phyloP scores from a whole-genome alignment of 305 asterid species.

The Lippia alba region DNA sequence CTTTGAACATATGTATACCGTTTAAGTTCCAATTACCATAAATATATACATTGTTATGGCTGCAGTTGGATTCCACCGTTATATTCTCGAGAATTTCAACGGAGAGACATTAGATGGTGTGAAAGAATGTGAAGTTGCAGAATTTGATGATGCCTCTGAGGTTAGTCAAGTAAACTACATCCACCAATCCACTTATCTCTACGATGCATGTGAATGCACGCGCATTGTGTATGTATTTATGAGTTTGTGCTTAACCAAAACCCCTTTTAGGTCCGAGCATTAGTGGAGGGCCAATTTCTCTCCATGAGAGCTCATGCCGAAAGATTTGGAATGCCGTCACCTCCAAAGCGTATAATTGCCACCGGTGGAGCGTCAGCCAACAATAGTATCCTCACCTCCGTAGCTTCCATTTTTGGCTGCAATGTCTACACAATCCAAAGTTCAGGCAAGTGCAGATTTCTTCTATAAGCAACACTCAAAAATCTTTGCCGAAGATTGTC shows the following conservation, averaged over 20 bases:
- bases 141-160: constrained; percentile 79
- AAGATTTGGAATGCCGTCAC: constrained; percentile 83
- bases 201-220: too few species aligned
- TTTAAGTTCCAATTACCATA: background rate
- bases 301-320: constrained; percentile 89
- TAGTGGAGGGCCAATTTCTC: constrained; percentile 83
- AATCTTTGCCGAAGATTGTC: too few species aligned
- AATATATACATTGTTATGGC: constrained; percentile 2
- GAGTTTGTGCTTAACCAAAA: constrained; percentile 1
- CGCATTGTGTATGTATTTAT: too few species aligned
- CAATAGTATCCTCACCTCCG: constrained; percentile 48
- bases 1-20: too few species aligned
- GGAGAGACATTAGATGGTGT: constrained; percentile 58
- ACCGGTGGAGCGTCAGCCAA: constrained; percentile 93
- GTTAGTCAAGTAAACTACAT: constrained; percentile 35
- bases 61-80: constrained; percentile 81
- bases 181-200: too few species aligned
- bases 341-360: constrained; percentile 83
- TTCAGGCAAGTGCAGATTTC: constrained; percentile 54
- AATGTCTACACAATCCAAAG: constrained; percentile 68
- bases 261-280: constrained; percentile 67
- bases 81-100: constrained; percentile 60
- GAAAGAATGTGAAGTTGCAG: constrained; percentile 57
- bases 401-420: constrained; percentile 80
- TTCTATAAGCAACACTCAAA: background rate